Evolutionary conservation across 176 grass and related monocot species (phyloP), one percentile per base, ranked within the genome.

Genomic region (Musa beccarii): DNA sequence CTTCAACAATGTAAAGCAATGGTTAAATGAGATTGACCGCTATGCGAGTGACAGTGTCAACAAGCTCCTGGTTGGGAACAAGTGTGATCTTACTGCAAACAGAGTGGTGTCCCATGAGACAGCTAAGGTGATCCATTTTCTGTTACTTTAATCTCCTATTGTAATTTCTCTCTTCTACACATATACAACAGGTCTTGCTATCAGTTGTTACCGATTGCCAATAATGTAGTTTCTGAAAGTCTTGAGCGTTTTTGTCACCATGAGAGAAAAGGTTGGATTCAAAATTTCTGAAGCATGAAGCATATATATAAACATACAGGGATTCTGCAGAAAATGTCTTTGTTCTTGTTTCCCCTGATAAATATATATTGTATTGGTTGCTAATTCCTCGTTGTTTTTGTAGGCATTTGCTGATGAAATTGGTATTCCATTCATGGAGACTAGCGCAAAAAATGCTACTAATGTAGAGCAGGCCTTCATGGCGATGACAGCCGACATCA

Each of bases 321-420:
- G 24, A 65, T 25, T 65, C 11, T 22, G 2, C 24, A 43, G 34
- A 43, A 43, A 43, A 25, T 19, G 21, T 24, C 22, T 65, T 65
- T 8, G 24, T 22, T 11, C 2, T 24, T 24, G 21, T 65, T 65
- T 10, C 14, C 21, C 9, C 24, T 24, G 11, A 59, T 49, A 22
- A 13, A 73, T 73, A 22, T 43, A 9, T 13, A 19, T 75, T 75
- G 53, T 28, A 49, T 59, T 49, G 11, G 13, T 15, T 53, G 50
- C 73, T 50, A n/a, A 61, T 19, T 57, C 28, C 9, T 62, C 16
- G 7, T 56, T 16, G 23, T 62, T 34, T 61, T 2, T 49, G 51
- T 59, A 96, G 92, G 89, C 92, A 56, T 86, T 92, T 84, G 89
- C 92, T 85, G 92, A 96, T 83, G 92, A 96, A 81, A 92, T 92